Percentiles rank a stretch among this genome's conserved stretches.
phyloP scores from a whole-genome alignment of 495 filamentous ascomycete genomes.

The Physcia stellaris region DNA sequence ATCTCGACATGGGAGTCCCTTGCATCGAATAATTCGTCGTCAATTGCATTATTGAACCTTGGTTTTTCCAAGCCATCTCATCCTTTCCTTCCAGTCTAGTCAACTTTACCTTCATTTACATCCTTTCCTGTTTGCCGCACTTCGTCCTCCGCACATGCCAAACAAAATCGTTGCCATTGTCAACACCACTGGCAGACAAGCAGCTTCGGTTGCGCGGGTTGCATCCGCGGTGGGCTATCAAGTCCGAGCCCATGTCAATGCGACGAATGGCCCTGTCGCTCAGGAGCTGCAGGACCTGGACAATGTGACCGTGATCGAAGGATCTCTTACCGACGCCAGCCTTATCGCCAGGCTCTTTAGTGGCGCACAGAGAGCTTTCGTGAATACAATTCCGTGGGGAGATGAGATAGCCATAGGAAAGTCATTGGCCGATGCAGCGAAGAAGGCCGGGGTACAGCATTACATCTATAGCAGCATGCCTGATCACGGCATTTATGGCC shows the following conservation, averaged over 20 bases:
- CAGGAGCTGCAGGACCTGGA: conserved; percentile 66
- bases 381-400: conserved; percentile 97
- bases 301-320: conserved; percentile 73
- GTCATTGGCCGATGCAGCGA: conserved; percentile 79
- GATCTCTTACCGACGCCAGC: conserved; percentile 58
- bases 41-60: too few relatives aligned
- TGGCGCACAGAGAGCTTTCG: conserved; percentile 78
- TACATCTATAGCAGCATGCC: conserved; percentile 97
- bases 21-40: too few relatives aligned
- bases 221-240: conserved; percentile 83
- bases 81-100: background rate
- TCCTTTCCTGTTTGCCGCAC: background rate
- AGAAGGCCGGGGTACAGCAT: conserved; percentile 69
- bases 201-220: conserved; percentile 82
- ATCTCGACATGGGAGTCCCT: too few relatives aligned
- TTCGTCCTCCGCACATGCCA: conserved; percentile 25
- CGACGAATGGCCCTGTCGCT: conserved; percentile 60
- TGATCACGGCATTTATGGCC: conserved; percentile 66
- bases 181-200: conserved; percentile 85
- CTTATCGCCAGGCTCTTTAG: conserved; percentile 69
- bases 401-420: conserved; percentile 84
- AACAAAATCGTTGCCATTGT: conserved; percentile 79
- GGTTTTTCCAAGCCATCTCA: too few relatives aligned
- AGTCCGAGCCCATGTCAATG: conserved; percentile 78
- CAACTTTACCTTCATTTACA: background rate